Evolutionary conservation across 441 rosid species (phyloP).

Genomic region (Pelargonium cotyledonis): DNA sequence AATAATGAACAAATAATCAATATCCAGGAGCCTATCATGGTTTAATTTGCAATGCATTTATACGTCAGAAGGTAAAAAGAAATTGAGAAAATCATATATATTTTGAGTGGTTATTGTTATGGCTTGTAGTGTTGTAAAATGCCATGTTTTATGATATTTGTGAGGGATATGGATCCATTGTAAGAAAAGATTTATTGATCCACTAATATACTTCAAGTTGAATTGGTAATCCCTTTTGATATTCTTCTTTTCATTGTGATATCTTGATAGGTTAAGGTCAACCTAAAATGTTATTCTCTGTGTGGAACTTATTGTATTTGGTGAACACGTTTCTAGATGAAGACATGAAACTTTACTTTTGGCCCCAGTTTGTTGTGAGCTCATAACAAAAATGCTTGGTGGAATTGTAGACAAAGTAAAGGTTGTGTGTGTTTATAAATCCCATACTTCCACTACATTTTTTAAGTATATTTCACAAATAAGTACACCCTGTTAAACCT

Average conservation of each 20-base stretch:
- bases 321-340: not conserved
- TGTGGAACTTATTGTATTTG: not conserved
- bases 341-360: not conserved
- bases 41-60: not conserved
- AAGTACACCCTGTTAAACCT: too few species aligned
- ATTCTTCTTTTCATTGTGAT: not conserved
- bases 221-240: not conserved
- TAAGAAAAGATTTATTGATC: not conserved
- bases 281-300: not conserved
- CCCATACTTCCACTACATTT: not conserved
- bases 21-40: not conserved
- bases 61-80: too few species aligned
- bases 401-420: not conserved
- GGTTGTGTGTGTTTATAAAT: not conserved
- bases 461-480: not conserved
- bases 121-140: not conserved
- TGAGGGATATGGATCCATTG: not conserved
- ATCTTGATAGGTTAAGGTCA: not conserved
- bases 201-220: not conserved
- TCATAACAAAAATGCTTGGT: not conserved
- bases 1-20: too few species aligned
- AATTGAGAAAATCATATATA: not conserved
- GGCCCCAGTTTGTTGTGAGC: not conserved
- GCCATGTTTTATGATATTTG: not conserved
- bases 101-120: not conserved